Conservation (phyloP, 2,329 filamentous ascomycete genomes). For the Ophiognomonia clavigignenti-juglandacearum region DNA sequence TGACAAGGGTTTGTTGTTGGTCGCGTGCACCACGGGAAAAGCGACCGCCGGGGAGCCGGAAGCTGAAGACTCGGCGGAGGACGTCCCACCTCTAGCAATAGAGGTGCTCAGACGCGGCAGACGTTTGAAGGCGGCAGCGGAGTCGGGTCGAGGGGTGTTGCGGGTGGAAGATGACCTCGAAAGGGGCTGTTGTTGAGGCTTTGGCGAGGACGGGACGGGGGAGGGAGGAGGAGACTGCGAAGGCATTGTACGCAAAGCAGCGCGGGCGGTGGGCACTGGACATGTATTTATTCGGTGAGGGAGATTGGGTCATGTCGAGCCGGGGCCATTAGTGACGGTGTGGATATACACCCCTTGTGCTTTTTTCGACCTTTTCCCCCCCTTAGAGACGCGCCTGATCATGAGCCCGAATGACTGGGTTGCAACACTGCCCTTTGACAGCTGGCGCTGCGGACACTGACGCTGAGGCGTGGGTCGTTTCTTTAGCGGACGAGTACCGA, state of each 20-base stretch:
- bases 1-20: slow-evolving; percentile 1
- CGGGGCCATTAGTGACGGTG: slow-evolving; percentile 13
- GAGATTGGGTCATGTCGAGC: slow-evolving; percentile 12
- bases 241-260: slow-evolving; percentile 14
- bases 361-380: neutral
- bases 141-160: slow-evolving; percentile 10
- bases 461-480: too few relatives aligned
- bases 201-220: slow-evolving; percentile 3
- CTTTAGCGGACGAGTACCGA: neutral
- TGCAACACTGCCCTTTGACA: neutral
- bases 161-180: slow-evolving; percentile 10
- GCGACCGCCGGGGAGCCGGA: slow-evolving; percentile 8
- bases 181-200: slow-evolving; percentile 4
- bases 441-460: neutral
- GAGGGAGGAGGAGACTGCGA: slow-evolving; percentile 14
- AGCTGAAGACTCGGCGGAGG: slow-evolving; percentile 11
- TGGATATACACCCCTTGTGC: neutral
- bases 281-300: slow-evolving; percentile 12
- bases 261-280: neutral
- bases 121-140: slow-evolving; percentile 8
- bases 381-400: neutral
- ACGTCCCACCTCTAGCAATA: neutral
- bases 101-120: slow-evolving; percentile 2
- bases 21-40: slow-evolving; percentile 7
- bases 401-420: neutral